These are phyloP conservation scores for Hyphopichia pseudoburtonii DNA, from an alignment of 1,139 yeast genomes.

Conservation along the genomic window DNA sequence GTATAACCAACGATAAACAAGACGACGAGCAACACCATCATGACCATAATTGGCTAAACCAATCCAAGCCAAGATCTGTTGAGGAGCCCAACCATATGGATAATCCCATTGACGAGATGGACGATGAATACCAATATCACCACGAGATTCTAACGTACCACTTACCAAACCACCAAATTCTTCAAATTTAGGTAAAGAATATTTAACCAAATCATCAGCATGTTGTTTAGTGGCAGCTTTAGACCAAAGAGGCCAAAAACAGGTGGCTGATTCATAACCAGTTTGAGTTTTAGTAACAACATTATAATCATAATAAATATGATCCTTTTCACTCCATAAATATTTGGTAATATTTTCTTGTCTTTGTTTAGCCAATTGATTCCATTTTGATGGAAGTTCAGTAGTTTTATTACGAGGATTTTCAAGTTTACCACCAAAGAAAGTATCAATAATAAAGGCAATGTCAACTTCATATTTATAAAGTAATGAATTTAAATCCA, in stretches of 20 bases:
- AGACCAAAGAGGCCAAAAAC: conserved; percentile 93
- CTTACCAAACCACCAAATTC: conserved; percentile 87
- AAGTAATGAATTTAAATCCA: conserved; percentile 81
- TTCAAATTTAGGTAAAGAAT: conserved; percentile 72
- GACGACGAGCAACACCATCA: conserved; percentile 61
- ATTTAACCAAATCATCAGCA: conserved; percentile 60
- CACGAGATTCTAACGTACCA: conserved; percentile 78
- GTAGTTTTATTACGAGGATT: conserved; percentile 23
- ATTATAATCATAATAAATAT: conserved; percentile 85
- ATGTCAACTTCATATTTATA: conserved; percentile 92
- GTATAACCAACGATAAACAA: conserved; percentile 84
- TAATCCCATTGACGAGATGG: conserved; percentile 98
- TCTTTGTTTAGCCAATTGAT: conserved; percentile 52
- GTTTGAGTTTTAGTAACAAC: conserved; percentile 56
- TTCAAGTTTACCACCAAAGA: conserved; percentile 52
- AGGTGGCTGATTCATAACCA: conserved; percentile 81
- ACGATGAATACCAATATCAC: conserved; percentile 63
- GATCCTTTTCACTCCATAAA: conserved; percentile 80
- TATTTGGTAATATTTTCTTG: conserved; percentile 61
- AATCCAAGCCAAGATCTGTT: conserved; percentile 91
- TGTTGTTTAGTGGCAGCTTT: conserved; percentile 71
- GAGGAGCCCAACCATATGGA: conserved; percentile 99
- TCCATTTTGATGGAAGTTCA: conserved; percentile 63
- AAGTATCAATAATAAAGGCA: conserved; percentile 58
- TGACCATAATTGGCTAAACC: conserved; percentile 79